Percentiles rank a stretch among this genome's conserved stretches.
phyloP scores from a whole-genome alignment of 2,329 filamentous ascomycete species.

The Fusarium falciforme region DNA sequence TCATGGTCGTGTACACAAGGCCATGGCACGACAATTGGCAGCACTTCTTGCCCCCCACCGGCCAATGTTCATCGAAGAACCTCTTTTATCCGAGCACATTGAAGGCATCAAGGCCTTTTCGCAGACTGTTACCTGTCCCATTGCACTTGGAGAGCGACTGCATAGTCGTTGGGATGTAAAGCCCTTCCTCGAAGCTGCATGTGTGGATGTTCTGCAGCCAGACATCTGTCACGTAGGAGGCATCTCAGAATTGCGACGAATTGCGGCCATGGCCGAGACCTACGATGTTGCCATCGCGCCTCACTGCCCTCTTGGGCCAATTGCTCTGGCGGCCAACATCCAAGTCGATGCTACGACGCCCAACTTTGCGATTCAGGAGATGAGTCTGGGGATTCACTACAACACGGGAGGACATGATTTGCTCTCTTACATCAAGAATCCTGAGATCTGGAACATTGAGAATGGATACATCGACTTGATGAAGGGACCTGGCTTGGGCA shows the following conservation, averaged over 20 bases:
- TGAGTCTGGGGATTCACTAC: constrained; percentile 84
- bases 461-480: constrained; percentile 72
- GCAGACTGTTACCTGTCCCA: constrained; percentile 62
- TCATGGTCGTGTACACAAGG: constrained; percentile 80
- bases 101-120: constrained; percentile 65
- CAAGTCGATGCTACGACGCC: constrained; percentile 71
- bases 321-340: constrained; percentile 77
- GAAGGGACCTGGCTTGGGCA: constrained; percentile 72
- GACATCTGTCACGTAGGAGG: constrained; percentile 79
- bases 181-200: constrained; percentile 74
- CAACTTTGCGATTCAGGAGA: constrained; percentile 81
- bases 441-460: constrained; percentile 73
- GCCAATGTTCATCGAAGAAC: constrained; percentile 83
- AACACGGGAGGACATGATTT: constrained; percentile 75
- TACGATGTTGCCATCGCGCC: constrained; percentile 81
- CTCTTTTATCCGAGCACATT: constrained; percentile 74
- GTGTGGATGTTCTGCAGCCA: constrained; percentile 78
- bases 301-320: constrained; percentile 78
- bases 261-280: constrained; percentile 77
- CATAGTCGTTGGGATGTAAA: constrained; percentile 80
- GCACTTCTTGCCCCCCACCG: constrained; percentile 73
- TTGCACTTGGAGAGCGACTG: constrained; percentile 78
- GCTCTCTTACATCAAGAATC: constrained; percentile 73
- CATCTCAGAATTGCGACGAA: constrained; percentile 76
- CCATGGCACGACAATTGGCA: constrained; percentile 84